Percentiles rank a stretch among this genome's conserved stretches.
Conservation (phyloP, 441 rosid genomes). For the Metrosideros polymorpha region DNA sequence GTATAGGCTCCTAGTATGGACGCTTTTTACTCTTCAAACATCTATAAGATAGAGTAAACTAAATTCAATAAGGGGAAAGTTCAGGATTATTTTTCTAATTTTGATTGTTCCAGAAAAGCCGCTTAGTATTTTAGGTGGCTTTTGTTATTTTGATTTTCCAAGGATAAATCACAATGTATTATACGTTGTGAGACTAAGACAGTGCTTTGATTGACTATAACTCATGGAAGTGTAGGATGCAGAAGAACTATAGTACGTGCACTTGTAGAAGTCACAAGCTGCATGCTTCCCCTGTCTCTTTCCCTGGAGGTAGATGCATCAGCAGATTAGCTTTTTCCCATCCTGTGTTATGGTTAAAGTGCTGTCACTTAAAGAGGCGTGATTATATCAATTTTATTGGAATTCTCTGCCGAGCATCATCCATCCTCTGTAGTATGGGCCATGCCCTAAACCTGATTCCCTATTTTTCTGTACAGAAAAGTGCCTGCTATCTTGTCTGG, state of each 20-base stretch:
- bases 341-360: neutral
- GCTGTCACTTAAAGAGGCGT: neutral
- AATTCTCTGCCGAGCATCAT: neutral
- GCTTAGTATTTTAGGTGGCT: neutral
- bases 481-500: conserved; percentile 59
- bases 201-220: neutral
- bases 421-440: neutral
- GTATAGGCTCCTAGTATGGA: neutral
- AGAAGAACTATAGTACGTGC: neutral
- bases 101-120: neutral
- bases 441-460: neutral
- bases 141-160: neutral
- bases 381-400: neutral
- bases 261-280: neutral
- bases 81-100: neutral
- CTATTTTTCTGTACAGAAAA: conserved; percentile 39
- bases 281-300: neutral
- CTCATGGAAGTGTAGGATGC: neutral
- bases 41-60: neutral
- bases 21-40: neutral
- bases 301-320: neutral
- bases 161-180: neutral
- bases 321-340: neutral
- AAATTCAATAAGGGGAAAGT: neutral
- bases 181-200: neutral